Conservation (phyloP, 768 basidiomycete species). For the Psilocybe subaeruginosa region DNA sequence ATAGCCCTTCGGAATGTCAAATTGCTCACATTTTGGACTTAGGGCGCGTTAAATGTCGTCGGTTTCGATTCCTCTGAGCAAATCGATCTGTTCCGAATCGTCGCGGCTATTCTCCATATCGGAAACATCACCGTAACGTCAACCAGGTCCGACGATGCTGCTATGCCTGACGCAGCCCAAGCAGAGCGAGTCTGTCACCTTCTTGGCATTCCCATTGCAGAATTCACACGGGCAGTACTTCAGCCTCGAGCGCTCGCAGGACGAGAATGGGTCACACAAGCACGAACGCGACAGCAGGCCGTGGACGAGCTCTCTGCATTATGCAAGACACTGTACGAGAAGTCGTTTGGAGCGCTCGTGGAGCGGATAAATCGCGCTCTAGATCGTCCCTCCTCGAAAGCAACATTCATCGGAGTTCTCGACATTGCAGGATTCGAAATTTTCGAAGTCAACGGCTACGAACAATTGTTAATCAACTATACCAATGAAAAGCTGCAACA, state of each 20-base stretch:
- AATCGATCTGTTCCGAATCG: conserved; percentile 89
- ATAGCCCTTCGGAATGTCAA: background rate
- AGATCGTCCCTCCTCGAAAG: conserved; percentile 89
- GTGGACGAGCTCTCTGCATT: conserved; percentile 89
- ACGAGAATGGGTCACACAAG: conserved; percentile 95
- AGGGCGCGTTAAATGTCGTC: conserved; percentile 87
- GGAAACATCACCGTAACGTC: conserved; percentile 89
- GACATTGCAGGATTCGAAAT: conserved; percentile 99
- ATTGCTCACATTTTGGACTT: conserved; percentile 9
- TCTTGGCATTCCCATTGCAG: conserved; percentile 83
- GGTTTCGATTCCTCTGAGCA: conserved; percentile 88
- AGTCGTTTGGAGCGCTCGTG: conserved; percentile 91
- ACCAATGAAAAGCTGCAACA: conserved; percentile 99
- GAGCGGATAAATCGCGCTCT: conserved; percentile 94
- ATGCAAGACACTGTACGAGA: conserved; percentile 97
- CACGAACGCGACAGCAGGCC: conserved; percentile 89
- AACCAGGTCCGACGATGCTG: conserved; percentile 77
- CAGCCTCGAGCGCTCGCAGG: conserved; percentile 93
- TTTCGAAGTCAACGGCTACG: conserved; percentile 91
- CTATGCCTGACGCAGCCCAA: conserved; percentile 81
- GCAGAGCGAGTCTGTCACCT: conserved; percentile 90
- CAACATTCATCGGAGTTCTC: conserved; percentile 95
- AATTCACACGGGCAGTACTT: conserved; percentile 87
- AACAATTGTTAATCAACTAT: conserved; percentile 97
- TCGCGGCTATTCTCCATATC: conserved; percentile 93